Percentiles rank a stretch among this genome's conserved stretches.
phyloP scores from a whole-genome alignment of 2,329 filamentous ascomycete genomes.

The Metarhizium anisopliae region DNA sequence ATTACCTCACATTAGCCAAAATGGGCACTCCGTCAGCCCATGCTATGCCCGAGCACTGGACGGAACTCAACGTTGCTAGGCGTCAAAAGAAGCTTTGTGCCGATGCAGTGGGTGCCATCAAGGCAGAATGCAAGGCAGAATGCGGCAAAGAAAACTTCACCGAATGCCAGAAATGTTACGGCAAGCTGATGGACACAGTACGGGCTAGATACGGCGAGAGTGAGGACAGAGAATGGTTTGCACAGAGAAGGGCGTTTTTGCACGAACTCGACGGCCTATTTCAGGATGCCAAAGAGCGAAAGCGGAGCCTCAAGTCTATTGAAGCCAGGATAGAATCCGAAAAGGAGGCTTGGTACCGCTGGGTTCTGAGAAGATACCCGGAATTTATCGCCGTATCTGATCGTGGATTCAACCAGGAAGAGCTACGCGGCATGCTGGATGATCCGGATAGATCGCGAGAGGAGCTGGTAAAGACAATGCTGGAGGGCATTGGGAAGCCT shows the following conservation, averaged over 20 bases:
- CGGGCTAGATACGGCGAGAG: conserved; percentile 25
- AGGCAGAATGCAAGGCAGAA: conserved; percentile 30
- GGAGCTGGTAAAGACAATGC: conserved; percentile 27
- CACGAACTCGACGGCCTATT: conserved; percentile 41
- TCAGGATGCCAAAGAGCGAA: conserved; percentile 34
- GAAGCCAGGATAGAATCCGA: conserved; percentile 42
- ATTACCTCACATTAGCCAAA: background rate
- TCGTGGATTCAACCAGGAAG: conserved; percentile 19
- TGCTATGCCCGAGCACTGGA: conserved; percentile 29
- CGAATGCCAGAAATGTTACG: conserved; percentile 40
- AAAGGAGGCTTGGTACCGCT: conserved; percentile 45
- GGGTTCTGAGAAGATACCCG: conserved; percentile 29
- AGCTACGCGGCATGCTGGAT: conserved; percentile 25
- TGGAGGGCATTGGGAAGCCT: conserved; percentile 26
- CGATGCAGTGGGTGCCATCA: conserved; percentile 33
- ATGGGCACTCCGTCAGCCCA: conserved; percentile 17
- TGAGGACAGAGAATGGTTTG: conserved; percentile 41
- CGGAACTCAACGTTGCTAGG: conserved; percentile 25
- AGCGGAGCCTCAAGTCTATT: conserved; percentile 33
- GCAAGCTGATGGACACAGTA: conserved; percentile 36
- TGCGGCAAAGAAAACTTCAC: conserved; percentile 33
- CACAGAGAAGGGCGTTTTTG: conserved; percentile 37
- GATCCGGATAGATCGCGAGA: conserved; percentile 27
- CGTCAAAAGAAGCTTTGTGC: conserved; percentile 26
- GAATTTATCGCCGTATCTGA: conserved; percentile 27